Base-by-base conservation (phyloP, 805 yeast genomes). In the Saturnispora serradocipensis region DNA sequence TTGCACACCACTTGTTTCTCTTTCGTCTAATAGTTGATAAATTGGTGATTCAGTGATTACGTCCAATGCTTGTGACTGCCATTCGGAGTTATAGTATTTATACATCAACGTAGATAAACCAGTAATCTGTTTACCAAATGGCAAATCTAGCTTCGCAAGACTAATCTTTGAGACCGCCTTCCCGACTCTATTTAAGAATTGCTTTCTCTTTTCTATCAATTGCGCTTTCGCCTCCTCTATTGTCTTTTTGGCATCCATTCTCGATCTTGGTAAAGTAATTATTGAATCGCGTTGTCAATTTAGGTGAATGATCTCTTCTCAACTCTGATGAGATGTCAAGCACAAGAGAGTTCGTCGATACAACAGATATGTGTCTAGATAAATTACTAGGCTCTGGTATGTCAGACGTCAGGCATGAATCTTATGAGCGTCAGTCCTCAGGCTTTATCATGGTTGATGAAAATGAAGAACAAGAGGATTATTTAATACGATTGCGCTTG, bases 1-100 rank as follows among this genome's bases (percentile, higher is more conserved):
- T 7, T 52, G 45, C 10, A 45, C 43, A 7, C 30, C 38, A 35
- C 15, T 32, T 5, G 25, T 51, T 48, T 60, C 64, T 28, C 58
- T 60, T 18, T 65, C 68, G 22, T 56, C 59, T 27, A 72, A 72
- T 54, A 77, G 62, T 15, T 61, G 56, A 49, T 85, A 95, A 0
- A 87, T 88, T 22, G 79, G 81, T 0, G 68, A 65, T 57, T 79
- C 82, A 1, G 89, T 85, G 32, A 90, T 69, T 0, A 75, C 66
- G 27, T 79, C 88, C 28, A 89, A 66, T 0, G 86, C 95, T 2
- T 59, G 59, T 42, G 83, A 84, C 44, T 78, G 74, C 51, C 47
- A 43, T 24, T 43, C 43, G 1, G 47, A 36, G 15, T 42, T 43
- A 25, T 24, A 22, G 16, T 49, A 49, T 24, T 43, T 49, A 20